phyloP scores from a whole-genome alignment of 805 yeast species.

The Myxozyma monticola region DNA sequence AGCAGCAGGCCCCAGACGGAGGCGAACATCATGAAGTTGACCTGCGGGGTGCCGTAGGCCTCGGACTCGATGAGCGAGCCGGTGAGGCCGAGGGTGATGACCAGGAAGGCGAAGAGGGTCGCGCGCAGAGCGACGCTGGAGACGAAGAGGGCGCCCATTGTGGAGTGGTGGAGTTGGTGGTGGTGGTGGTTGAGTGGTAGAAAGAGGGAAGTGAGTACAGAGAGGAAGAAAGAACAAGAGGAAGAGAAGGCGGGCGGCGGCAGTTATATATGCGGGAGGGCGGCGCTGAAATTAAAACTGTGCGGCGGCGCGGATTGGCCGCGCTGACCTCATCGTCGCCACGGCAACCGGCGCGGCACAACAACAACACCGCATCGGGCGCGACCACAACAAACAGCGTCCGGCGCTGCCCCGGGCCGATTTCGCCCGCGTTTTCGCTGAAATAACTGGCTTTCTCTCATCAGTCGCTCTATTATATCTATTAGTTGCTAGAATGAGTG shows the following conservation, averaged over 20 bases:
- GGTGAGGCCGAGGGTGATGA: conserved; percentile 79
- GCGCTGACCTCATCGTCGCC: conserved; percentile 14
- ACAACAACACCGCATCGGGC: no score
- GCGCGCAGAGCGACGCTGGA: conserved; percentile 56
- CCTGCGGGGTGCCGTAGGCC: conserved; percentile 67
- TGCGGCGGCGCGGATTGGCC: conserved; percentile 5
- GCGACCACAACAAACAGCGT: no score
- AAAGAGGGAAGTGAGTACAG: background rate
- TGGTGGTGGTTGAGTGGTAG: background rate
- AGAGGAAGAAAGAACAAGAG: background rate
- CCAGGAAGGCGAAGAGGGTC: conserved; percentile 71
- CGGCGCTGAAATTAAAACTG: background rate
- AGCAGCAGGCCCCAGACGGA: conserved; percentile 83
- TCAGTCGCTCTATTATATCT: no score
- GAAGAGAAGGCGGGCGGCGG: background rate
- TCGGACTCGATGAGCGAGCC: conserved; percentile 79
- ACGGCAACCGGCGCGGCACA: conserved; percentile 17
- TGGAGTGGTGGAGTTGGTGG: no score
- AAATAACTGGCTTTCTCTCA: no score
- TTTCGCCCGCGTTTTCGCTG: no score
- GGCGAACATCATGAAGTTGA: conserved; percentile 84
- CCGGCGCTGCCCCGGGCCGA: no score
- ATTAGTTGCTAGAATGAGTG: no score
- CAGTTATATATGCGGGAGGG: background rate
- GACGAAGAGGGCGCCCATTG: conserved; percentile 28